phyloP scores from a whole-genome alignment of 2,329 filamentous ascomycete genomes.

The Xenosphaeropsis pyriputrescens region DNA sequence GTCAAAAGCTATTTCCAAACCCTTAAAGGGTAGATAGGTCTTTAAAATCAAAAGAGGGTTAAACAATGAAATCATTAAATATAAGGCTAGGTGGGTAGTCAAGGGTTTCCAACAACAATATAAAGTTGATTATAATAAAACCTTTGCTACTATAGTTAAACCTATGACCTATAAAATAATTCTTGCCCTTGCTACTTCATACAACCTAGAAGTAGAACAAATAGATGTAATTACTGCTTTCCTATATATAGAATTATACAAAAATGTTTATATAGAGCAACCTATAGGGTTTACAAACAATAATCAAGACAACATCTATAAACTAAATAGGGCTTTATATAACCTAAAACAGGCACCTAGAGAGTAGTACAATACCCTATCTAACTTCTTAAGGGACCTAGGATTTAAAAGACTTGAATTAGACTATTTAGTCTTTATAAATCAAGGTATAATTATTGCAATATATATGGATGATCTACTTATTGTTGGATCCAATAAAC shows the following conservation, averaged over 20 bases:
- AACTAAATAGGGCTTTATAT: conserved; percentile 15
- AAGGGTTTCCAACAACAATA: conserved; percentile 4
- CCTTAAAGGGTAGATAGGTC: conserved; percentile 2
- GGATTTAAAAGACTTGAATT: background rate
- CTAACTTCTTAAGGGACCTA: background rate
- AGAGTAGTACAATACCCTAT: background rate
- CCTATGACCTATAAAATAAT: conserved; percentile 3
- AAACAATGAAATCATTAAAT: conserved; percentile 1
- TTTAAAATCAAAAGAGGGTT: conserved; percentile 3
- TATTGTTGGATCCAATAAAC: background rate
- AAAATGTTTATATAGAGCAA: conserved; percentile 14
- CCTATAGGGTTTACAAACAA: conserved; percentile 5
- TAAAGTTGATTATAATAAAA: conserved; percentile 4
- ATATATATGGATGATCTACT: conserved; percentile 18
- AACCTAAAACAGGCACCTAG: conserved; percentile 16
- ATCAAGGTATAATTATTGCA: background rate
- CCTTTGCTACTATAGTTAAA: conserved; percentile 5
- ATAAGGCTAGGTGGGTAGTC: conserved; percentile 4
- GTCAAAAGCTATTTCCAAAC: background rate
- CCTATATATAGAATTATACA: conserved; percentile 14
- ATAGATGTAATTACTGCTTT: conserved; percentile 12
- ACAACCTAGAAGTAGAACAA: conserved; percentile 4
- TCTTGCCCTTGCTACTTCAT: conserved; percentile 1
- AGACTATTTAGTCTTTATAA: background rate
- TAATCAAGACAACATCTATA: conserved; percentile 5